Evolutionary conservation across 2,329 filamentous ascomycete genomes (phyloP).

Genomic region (Parastagonospora nodorum): DNA sequence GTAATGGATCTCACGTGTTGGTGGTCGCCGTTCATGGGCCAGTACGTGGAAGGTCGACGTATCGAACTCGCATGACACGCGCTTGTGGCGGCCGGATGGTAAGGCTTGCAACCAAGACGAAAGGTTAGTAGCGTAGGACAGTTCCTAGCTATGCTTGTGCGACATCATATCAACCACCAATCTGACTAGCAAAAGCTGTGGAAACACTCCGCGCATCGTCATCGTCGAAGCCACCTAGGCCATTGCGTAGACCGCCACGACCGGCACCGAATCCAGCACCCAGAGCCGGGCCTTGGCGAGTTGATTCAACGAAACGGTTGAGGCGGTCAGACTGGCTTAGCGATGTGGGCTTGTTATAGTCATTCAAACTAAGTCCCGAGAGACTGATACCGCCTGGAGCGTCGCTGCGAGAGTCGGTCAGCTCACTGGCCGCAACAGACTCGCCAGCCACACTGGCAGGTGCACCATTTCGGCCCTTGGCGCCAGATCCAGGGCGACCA

Average conservation of each 20-base stretch:
- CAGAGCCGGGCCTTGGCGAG: constrained; percentile 63
- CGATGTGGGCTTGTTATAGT: constrained; percentile 72
- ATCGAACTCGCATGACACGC: not conserved
- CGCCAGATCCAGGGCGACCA: constrained; percentile 67
- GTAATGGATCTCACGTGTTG: constrained; percentile 3
- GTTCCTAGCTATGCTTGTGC: constrained; percentile 47
- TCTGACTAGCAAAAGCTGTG: constrained; percentile 94
- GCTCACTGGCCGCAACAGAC: constrained; percentile 88
- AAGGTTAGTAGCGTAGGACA: not conserved
- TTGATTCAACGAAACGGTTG: constrained; percentile 91
- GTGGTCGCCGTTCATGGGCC: not conserved
- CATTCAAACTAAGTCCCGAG: constrained; percentile 76
- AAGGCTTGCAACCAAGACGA: constrained; percentile 9
- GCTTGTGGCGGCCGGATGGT: not conserved
- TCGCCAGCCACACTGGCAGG: constrained; percentile 85
- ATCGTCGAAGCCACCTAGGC: constrained; percentile 64
- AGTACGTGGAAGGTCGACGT: not conserved
- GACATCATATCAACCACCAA: constrained; percentile 72
- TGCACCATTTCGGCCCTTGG: constrained; percentile 66
- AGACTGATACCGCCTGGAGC: constrained; percentile 88
- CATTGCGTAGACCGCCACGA: constrained; percentile 43
- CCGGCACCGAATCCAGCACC: constrained; percentile 47
- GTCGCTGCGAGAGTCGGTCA: constrained; percentile 78
- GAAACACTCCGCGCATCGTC: constrained; percentile 96
- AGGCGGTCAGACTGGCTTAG: constrained; percentile 86